Percentiles rank a stretch among this genome's conserved stretches.
These are phyloP conservation scores for Ambrosiella xylebori DNA, from an alignment of 2,329 filamentous ascomycete genomes.

Conservation along the genomic window DNA sequence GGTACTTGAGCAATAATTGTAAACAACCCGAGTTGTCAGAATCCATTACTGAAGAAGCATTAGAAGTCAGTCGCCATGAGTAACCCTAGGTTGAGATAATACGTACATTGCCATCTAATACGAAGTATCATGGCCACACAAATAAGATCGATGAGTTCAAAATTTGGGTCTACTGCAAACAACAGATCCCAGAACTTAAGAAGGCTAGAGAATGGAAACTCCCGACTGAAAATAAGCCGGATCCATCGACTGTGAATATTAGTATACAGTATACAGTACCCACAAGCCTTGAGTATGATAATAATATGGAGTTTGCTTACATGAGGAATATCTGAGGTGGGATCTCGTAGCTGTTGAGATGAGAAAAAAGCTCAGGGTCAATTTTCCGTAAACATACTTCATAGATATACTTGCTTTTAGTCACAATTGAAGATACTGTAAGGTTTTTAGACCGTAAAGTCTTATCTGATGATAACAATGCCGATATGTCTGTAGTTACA, in stretches of 20 bases:
- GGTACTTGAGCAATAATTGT: constrained; percentile 70
- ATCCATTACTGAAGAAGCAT: constrained; percentile 45
- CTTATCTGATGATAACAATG: not conserved
- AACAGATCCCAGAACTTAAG: constrained; percentile 80
- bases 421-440: constrained; percentile 47
- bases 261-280: not conserved
- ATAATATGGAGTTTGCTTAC: constrained; percentile 24
- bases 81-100: not conserved
- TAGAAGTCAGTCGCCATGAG: constrained; percentile 14
- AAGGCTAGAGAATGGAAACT: constrained; percentile 76
- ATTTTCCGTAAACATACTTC: constrained; percentile 59
- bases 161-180: constrained; percentile 66
- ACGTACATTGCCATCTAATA: constrained; percentile 73
- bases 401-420: constrained; percentile 74
- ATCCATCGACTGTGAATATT: constrained; percentile 59
- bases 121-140: constrained; percentile 86
- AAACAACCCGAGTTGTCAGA: constrained; percentile 78
- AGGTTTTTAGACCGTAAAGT: not conserved
- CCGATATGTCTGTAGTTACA: not conserved
- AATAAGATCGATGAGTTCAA: constrained; percentile 75
- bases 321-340: constrained; percentile 95
- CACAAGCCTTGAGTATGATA: not conserved
- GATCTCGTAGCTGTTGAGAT: constrained; percentile 70
- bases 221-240: constrained; percentile 75
- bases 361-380: constrained; percentile 67